Percentiles rank a stretch among this genome's conserved stretches.
These are phyloP conservation scores for Linum trigynum DNA, from an alignment of 345 rosid species.

Conservation along the genomic window DNA sequence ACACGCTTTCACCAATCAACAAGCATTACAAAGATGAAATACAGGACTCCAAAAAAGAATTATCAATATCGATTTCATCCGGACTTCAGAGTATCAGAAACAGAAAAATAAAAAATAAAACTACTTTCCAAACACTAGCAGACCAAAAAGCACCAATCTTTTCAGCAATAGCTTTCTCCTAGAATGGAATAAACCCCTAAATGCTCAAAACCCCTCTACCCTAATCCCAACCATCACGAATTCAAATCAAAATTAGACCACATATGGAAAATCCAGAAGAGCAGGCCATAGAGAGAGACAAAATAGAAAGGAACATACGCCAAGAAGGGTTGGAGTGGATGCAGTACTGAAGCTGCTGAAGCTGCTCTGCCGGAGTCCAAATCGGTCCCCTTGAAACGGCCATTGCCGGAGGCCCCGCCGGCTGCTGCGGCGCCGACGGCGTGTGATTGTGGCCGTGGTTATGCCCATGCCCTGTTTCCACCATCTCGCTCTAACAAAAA, in stretches of 20 bases:
- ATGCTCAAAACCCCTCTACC: neutral
- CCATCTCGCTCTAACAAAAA: conserved; percentile 12
- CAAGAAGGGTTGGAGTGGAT: conserved; percentile 97
- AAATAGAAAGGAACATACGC: conserved; percentile 52
- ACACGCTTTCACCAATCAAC: too few species aligned
- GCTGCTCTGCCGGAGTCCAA: conserved; percentile 87
- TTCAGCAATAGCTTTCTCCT: conserved; percentile 7
- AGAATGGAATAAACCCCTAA: neutral
- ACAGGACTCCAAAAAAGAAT: too few species aligned
- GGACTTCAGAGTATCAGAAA: neutral
- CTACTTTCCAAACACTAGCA: neutral
- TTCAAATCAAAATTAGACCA: neutral
- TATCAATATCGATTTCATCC: neutral
- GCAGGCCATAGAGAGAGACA: conserved; percentile 8
- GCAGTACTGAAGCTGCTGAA: conserved; percentile 84
- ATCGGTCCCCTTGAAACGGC: conserved; percentile 44
- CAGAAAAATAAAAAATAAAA: neutral
- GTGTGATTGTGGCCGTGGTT: conserved; percentile 11
- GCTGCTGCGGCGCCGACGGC: conserved; percentile 25
- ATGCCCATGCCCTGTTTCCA: conserved; percentile 14
- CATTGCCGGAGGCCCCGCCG: conserved; percentile 22
- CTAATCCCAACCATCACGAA: neutral
- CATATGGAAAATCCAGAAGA: neutral
- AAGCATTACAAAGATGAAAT: too few species aligned
- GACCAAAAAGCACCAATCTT: conserved; percentile 8